A percentile compares a stretch with the other conserved stretches of the same genome.
Conservation (phyloP, 495 filamentous ascomycete genomes). For the Penicillium verhagenii region DNA sequence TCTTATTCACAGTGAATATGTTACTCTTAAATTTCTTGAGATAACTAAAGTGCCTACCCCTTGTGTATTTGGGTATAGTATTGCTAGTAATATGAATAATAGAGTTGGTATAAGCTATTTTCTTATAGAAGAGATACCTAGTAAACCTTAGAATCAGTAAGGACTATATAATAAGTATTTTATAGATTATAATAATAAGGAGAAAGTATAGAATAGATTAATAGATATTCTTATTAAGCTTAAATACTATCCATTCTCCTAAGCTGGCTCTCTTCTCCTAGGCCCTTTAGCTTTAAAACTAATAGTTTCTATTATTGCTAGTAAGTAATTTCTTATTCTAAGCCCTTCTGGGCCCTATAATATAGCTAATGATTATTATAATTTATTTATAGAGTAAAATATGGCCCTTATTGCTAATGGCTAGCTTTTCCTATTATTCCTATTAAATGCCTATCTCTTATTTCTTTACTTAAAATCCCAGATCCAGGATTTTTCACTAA, state of each 20-base stretch:
- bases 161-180: neutral
- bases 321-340: slow-evolving; percentile 19
- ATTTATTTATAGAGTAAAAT: slow-evolving; percentile 18
- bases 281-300: slow-evolving; percentile 1
- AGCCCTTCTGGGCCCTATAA: slow-evolving; percentile 24
- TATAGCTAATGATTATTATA: slow-evolving; percentile 21
- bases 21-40: slow-evolving; percentile 32
- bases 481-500: neutral
- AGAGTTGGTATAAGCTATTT: slow-evolving; percentile 34
- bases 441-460: slow-evolving; percentile 29
- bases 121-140: slow-evolving; percentile 38
- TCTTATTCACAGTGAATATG: slow-evolving; percentile 27
- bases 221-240: slow-evolving; percentile 37
- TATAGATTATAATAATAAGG: slow-evolving; percentile 19
- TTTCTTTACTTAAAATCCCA: slow-evolving; percentile 21
- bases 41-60: slow-evolving; percentile 17
- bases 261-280: slow-evolving; percentile 21
- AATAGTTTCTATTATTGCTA: slow-evolving; percentile 14
- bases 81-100: slow-evolving; percentile 23
- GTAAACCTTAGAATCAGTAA: slow-evolving; percentile 27
- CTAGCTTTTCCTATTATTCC: slow-evolving; percentile 16
- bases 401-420: slow-evolving; percentile 24
- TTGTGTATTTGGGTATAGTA: slow-evolving; percentile 11
- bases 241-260: slow-evolving; percentile 28
- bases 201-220: slow-evolving; percentile 32